Percentiles rank a stretch among this genome's conserved stretches.
phyloP scores from a whole-genome alignment of 2,329 filamentous ascomycete genomes.

The Lanzia echinophila region DNA sequence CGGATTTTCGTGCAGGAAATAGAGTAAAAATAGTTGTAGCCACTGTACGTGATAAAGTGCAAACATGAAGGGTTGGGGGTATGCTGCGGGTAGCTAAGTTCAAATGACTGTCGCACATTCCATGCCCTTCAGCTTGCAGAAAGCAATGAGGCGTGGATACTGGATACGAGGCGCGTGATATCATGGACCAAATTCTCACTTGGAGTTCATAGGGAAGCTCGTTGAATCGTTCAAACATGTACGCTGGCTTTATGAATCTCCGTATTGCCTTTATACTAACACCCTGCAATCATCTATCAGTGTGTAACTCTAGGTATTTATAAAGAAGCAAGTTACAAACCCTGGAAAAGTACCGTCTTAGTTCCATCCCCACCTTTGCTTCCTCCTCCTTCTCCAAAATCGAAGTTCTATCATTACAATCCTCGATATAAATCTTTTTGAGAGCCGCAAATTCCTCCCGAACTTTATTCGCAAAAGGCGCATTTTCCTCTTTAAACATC shows the following conservation, averaged over 20 bases:
- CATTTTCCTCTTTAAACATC: too few species aligned
- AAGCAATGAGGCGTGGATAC: not conserved
- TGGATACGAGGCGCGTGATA: not conserved
- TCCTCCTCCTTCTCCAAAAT: too few species aligned
- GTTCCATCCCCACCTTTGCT: too few species aligned
- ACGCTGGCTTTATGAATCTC: not conserved
- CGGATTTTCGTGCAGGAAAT: not conserved
- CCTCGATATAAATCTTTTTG: too few species aligned
- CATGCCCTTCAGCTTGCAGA: not conserved
- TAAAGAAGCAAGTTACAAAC: too few species aligned
- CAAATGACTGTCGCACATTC: not conserved
- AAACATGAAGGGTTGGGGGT: not conserved
- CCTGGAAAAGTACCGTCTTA: too few species aligned
- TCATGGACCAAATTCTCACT: not conserved
- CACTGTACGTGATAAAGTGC: not conserved
- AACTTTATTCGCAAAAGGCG: too few species aligned
- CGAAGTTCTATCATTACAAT: too few species aligned
- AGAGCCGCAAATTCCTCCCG: too few species aligned
- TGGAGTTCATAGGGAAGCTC: not conserved
- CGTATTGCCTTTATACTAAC: not conserved
- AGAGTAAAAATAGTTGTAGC: not conserved
- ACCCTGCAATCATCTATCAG: too few species aligned
- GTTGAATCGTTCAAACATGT: not conserved
- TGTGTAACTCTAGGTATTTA: too few species aligned
- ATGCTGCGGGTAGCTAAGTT: not conserved